phyloP scores from a whole-genome alignment of 257 asterid genomes.

The Solanum etuberosum region DNA sequence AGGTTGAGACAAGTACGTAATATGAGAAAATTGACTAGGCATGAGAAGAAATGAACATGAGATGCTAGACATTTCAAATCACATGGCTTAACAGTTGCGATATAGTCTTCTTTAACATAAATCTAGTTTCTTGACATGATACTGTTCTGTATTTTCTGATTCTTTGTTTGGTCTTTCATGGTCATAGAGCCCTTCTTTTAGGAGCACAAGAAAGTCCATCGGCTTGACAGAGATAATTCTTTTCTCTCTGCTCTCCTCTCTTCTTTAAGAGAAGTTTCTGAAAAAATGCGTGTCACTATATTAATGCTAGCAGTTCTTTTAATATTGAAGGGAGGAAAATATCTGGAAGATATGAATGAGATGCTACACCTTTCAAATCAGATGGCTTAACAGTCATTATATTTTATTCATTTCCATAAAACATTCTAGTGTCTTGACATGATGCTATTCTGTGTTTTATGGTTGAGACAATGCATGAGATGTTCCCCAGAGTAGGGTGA shows the following conservation, averaged over 20 bases:
- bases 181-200: background rate
- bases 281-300: background rate
- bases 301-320: background rate
- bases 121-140: background rate
- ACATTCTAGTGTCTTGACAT: background rate
- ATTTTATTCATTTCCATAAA: background rate
- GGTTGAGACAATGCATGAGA: background rate
- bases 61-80: background rate
- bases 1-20: background rate
- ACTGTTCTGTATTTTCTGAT: background rate
- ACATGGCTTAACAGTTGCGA: background rate
- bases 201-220: background rate
- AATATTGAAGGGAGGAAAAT: background rate
- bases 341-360: background rate
- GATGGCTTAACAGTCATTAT: background rate
- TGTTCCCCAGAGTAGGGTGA: background rate
- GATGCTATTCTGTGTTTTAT: background rate
- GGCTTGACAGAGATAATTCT: background rate
- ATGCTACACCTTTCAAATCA: background rate
- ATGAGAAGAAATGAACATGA: background rate
- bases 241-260: background rate
- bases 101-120: background rate
- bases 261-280: background rate
- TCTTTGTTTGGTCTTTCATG: background rate
- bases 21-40: background rate